Conservation (phyloP, 805 yeast genomes). For the Zygoascus tannicola region DNA sequence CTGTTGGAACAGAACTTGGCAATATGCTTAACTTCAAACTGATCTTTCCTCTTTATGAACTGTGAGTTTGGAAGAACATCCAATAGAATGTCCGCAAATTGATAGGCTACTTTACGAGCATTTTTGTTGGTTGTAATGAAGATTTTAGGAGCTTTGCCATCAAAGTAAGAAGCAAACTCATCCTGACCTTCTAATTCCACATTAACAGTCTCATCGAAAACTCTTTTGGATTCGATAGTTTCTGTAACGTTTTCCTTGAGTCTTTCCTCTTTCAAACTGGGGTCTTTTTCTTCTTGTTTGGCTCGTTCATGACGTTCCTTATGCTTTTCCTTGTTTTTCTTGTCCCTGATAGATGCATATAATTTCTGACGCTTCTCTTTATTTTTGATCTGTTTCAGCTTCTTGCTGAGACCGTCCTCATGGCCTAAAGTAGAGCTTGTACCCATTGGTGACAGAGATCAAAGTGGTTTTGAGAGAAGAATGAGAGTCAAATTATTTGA, state of each 20-base stretch:
- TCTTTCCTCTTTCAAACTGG: conserved; percentile 73
- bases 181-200: conserved; percentile 37
- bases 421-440: background rate
- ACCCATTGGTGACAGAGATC: background rate
- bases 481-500: background rate
- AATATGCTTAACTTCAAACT: conserved; percentile 79
- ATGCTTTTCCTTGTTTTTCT: conserved; percentile 68
- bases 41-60: conserved; percentile 78
- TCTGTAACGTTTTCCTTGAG: conserved; percentile 67
- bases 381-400: conserved; percentile 30
- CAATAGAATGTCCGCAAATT: conserved; percentile 76
- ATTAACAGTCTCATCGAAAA: conserved; percentile 72
- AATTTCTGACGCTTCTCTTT: conserved; percentile 73
- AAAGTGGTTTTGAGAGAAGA: background rate
- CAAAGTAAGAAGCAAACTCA: conserved; percentile 50
- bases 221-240: conserved; percentile 77
- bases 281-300: conserved; percentile 77
- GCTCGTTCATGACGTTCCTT: conserved; percentile 71
- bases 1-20: conserved; percentile 73
- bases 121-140: conserved; percentile 80
- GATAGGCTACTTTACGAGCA: conserved; percentile 81
- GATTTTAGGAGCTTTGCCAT: conserved; percentile 67
- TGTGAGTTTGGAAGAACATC: conserved; percentile 80
- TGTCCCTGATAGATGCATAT: conserved; percentile 63
- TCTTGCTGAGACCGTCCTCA: background rate